Percentiles rank a stretch among this genome's conserved stretches.
phyloP scores from a whole-genome alignment of 2,329 filamentous ascomycete genomes.

The Penicillium polonicum region DNA sequence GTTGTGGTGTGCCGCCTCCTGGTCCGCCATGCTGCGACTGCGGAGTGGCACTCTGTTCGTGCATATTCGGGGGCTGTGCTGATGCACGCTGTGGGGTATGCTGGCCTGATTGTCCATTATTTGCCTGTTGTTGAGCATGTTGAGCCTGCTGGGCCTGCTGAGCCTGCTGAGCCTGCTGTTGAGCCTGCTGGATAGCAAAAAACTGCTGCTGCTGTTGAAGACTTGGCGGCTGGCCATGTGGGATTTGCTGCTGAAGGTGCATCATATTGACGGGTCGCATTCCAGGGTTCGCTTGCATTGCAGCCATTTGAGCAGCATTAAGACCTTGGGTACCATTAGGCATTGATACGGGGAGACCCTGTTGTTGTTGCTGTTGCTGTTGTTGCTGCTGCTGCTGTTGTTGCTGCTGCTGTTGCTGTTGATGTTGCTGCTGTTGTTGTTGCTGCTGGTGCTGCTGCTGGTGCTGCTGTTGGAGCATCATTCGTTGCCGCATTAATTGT shows the following conservation, averaged over 20 bases:
- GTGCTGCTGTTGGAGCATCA: conserved; percentile 27
- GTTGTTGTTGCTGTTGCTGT: conserved; percentile 32
- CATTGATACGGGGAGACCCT: conserved; percentile 41
- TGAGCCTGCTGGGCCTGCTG: conserved; percentile 35
- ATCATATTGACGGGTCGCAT: conserved; percentile 43
- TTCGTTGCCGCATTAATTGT: conserved; percentile 27
- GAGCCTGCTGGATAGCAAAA: conserved; percentile 37
- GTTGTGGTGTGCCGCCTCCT: conserved; percentile 40
- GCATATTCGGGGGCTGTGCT: conserved; percentile 44
- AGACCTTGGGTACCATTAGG: conserved; percentile 44
- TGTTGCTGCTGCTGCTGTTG: conserved; percentile 37
- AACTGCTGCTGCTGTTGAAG: conserved; percentile 47
- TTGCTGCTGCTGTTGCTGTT: conserved; percentile 37
- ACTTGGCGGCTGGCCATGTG: conserved; percentile 42
- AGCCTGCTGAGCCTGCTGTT: conserved; percentile 37
- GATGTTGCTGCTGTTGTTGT: conserved; percentile 33
- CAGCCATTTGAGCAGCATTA: conserved; percentile 44
- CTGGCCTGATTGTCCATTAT: conserved; percentile 25
- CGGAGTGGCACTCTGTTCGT: conserved; percentile 44
- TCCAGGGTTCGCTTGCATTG: conserved; percentile 43
- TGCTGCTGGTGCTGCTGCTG: conserved; percentile 32
- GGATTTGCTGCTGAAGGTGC: conserved; percentile 44
- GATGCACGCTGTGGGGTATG: conserved; percentile 42
- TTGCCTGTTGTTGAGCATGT: conserved; percentile 21
- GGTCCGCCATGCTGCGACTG: conserved; percentile 45